Conservation (phyloP, 495 filamentous ascomycete species). For the Neurospora sp. region DNA sequence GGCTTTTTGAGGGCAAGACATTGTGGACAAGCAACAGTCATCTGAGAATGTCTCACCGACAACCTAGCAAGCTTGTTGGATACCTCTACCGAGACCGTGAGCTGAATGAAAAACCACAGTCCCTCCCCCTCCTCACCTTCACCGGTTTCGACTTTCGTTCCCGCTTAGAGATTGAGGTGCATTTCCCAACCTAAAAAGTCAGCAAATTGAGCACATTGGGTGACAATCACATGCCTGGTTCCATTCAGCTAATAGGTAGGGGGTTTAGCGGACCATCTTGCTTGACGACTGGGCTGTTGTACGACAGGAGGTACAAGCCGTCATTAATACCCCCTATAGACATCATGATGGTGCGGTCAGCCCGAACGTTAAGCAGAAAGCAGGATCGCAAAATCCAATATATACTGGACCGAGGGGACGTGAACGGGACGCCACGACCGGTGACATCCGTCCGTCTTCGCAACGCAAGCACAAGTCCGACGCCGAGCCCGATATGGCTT, state of each 20-base stretch:
- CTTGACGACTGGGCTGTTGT: not conserved
- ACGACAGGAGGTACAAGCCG: not conserved
- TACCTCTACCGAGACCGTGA: not conserved
- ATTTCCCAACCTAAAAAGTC: not conserved
- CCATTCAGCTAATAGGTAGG: not conserved
- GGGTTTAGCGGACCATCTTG: not conserved
- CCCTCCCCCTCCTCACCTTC: not conserved
- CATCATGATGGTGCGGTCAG: not conserved
- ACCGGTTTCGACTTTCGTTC: not conserved
- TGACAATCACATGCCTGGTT: not conserved
- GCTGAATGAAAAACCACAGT: not conserved
- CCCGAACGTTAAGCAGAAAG: not conserved
- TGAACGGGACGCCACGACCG: not conserved
- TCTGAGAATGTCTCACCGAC: not conserved
- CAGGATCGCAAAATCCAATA: not conserved
- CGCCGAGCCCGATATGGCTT: not conserved
- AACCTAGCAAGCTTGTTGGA: not conserved
- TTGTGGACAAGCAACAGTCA: not conserved
- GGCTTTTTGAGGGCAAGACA: not conserved
- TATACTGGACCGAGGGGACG: not conserved
- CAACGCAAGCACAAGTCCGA: not conserved
- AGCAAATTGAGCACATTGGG: not conserved
- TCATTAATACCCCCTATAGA: not conserved
- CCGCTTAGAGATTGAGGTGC: not conserved
- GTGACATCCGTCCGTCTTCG: not conserved